Evolutionary conservation across 257 asterid genomes (phyloP).

Genomic region (Solanum chiquidenum): DNA sequence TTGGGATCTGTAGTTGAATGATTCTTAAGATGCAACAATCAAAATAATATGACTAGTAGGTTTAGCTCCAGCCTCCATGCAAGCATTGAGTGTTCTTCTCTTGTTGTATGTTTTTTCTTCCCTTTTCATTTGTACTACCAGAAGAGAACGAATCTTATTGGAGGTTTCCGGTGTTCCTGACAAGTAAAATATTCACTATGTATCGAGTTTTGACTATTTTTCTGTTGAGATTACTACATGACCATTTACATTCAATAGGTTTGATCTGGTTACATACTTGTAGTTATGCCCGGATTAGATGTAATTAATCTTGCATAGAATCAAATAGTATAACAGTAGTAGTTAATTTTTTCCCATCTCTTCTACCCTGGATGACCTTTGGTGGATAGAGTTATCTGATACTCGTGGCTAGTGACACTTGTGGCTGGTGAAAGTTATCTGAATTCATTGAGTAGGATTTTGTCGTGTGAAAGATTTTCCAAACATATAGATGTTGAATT

Average conservation of each 20-base stretch:
- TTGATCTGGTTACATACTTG: not conserved
- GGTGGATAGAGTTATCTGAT: not conserved
- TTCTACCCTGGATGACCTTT: not conserved
- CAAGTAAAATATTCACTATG: not conserved
- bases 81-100: not conserved
- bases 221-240: not conserved
- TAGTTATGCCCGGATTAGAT: not conserved
- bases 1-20: not conserved
- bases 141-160: not conserved
- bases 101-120: not conserved
- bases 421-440: not conserved
- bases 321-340: not conserved
- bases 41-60: not conserved
- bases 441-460: too few species aligned
- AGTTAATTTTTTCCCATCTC: not conserved
- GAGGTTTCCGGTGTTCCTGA: not conserved
- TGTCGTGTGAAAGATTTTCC: too few species aligned
- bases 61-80: not conserved
- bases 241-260: not conserved
- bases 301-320: not conserved
- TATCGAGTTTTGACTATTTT: not conserved
- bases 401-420: too few species aligned
- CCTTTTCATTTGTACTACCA: not conserved
- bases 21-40: not conserved
- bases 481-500: too few species aligned